A percentile compares a stretch with the other conserved stretches of the same genome.
phyloP scores from a whole-genome alignment of 257 asterid genomes.

The Catharanthus roseus region DNA sequence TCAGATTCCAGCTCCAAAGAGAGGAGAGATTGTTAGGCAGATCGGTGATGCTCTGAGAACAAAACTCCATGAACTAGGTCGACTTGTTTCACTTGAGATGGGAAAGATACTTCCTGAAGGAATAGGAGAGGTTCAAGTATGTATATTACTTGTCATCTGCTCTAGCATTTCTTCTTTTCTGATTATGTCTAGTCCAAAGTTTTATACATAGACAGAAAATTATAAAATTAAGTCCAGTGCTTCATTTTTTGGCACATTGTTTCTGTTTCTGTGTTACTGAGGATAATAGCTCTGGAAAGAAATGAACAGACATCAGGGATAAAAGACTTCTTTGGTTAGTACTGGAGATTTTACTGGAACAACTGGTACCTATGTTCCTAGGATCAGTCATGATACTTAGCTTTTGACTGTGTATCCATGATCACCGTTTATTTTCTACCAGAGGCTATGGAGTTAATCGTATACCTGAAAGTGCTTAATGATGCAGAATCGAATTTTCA shows the following conservation, averaged over 20 bases:
- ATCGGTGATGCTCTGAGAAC: conserved; percentile 92
- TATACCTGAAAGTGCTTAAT: not conserved
- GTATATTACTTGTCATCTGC: not conserved
- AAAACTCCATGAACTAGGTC: conserved; percentile 80
- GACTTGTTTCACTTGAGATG: conserved; percentile 96
- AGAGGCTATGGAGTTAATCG: not conserved
- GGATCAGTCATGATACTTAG: not conserved
- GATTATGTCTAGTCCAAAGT: not conserved
- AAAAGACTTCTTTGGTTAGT: not conserved
- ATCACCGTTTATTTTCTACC: not conserved
- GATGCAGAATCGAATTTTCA: conserved; percentile 1
- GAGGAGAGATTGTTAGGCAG: conserved; percentile 98
- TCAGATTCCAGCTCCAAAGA: conserved; percentile 96
- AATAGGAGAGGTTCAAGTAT: conserved; percentile 97
- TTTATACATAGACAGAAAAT: not conserved
- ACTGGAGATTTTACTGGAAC: not conserved
- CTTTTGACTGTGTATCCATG: not conserved
- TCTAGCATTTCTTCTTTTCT: not conserved
- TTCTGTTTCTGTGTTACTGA: not conserved
- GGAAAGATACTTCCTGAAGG: conserved; percentile 98
- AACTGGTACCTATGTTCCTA: not conserved
- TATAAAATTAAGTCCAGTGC: not conserved
- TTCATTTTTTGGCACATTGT: too few species aligned
- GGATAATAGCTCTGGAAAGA: not conserved
- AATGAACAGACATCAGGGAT: not conserved